These are phyloP conservation scores for Collybiopsis confluens DNA, from an alignment of 768 basidiomycete genomes.

Conservation along the genomic window DNA sequence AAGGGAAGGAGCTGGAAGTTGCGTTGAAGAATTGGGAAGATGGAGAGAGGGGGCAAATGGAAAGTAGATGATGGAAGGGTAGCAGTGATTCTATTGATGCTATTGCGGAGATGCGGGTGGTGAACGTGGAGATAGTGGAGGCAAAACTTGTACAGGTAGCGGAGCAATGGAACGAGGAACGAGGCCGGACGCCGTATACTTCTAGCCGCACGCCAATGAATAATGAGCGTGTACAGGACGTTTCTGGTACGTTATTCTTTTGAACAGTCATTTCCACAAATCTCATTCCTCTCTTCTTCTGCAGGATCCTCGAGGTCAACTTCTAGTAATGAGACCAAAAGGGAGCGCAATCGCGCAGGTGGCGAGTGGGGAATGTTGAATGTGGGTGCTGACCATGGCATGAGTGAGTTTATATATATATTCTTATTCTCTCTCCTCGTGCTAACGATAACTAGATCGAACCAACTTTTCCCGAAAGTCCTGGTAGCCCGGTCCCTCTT, in stretches of 20 bases:
- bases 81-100: too few relatives aligned
- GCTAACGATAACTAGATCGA: background rate
- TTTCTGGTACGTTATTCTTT: too few relatives aligned
- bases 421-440: background rate
- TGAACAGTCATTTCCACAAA: too few relatives aligned
- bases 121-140: too few relatives aligned
- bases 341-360: slow-evolving; percentile 3
- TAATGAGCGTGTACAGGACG: too few relatives aligned
- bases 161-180: background rate
- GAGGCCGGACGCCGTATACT: background rate
- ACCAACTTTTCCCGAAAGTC: background rate
- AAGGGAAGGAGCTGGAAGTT: slow-evolving; percentile 1
- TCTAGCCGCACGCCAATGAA: too few relatives aligned
- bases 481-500: background rate
- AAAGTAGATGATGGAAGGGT: background rate
- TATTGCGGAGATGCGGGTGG: too few relatives aligned
- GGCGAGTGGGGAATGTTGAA: slow-evolving; percentile 3
- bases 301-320: slow-evolving; percentile 2
- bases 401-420: background rate
- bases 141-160: too few relatives aligned
- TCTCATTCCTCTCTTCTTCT: background rate
- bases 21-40: slow-evolving; percentile 1
- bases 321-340: slow-evolving; percentile 2
- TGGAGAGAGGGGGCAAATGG: background rate
- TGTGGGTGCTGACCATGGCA: background rate